Evolutionary conservation across 441 rosid genomes (phyloP).

Genomic region (Heliophila coronopifolia): DNA sequence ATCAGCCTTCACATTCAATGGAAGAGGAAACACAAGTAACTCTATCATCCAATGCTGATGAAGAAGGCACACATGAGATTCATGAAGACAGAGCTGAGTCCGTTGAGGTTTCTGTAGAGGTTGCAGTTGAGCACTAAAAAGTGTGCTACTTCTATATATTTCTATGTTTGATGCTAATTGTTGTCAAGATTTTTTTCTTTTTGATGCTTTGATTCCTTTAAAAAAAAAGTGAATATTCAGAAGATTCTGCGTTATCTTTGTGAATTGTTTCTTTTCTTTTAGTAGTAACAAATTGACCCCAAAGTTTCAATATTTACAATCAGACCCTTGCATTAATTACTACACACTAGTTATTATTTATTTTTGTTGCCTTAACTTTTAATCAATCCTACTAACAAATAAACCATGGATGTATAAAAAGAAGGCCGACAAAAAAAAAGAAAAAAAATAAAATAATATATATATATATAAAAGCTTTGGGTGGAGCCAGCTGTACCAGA

Average conservation of each 20-base stretch:
- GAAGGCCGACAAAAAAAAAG: too few relatives aligned
- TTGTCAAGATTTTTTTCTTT: slow-evolving; percentile 19
- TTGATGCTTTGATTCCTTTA: slow-evolving; percentile 28
- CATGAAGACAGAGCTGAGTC: slow-evolving; percentile 24
- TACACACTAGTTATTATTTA: too few relatives aligned
- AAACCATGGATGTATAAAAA: too few relatives aligned
- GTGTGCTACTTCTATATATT: slow-evolving; percentile 26
- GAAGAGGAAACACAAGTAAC: slow-evolving; percentile 23
- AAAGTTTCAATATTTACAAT: background rate
- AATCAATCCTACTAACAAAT: too few relatives aligned
- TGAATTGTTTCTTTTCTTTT: slow-evolving; percentile 7
- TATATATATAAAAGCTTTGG: background rate
- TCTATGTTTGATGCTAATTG: slow-evolving; percentile 23
- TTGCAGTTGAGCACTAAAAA: slow-evolving; percentile 21
- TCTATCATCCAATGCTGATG: slow-evolving; percentile 22
- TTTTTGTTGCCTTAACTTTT: too few relatives aligned
- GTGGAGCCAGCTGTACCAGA: slow-evolving; percentile 22
- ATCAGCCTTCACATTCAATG: slow-evolving; percentile 19
- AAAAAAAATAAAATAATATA: too few relatives aligned
- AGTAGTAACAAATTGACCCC: background rate
- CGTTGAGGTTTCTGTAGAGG: slow-evolving; percentile 16
- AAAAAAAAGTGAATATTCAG: slow-evolving; percentile 30
- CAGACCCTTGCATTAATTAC: background rate
- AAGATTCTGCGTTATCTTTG: slow-evolving; percentile 16
- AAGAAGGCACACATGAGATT: slow-evolving; percentile 22